A percentile compares a stretch with the other conserved stretches of the same genome.
Conservation (phyloP, 345 rosid species). For the Carallia pectinifolia region DNA sequence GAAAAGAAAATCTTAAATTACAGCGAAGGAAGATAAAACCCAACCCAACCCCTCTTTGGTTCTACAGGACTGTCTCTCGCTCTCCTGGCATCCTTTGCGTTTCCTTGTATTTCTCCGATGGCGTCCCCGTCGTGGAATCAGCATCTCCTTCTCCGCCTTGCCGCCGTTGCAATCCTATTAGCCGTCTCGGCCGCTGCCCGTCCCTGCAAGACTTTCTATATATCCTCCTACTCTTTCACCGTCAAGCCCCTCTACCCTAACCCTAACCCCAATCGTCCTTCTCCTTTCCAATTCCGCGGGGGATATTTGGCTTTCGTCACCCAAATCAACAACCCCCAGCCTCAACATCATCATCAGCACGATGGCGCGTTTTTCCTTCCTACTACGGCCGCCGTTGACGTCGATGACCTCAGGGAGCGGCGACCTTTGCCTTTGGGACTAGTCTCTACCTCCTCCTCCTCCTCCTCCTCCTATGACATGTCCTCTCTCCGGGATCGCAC, state of each 20-base stretch:
- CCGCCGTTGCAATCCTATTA: constrained; percentile 15
- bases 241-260: constrained; percentile 41
- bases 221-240: constrained; percentile 72
- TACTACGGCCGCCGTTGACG: background rate
- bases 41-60: too few relatives aligned
- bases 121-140: constrained; percentile 6
- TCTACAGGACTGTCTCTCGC: too few relatives aligned
- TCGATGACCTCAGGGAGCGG: background rate
- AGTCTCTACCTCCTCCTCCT: background rate
- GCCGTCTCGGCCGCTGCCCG: constrained; percentile 29
- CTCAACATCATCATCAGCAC: too few relatives aligned
- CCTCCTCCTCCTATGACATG: constrained; percentile 38
- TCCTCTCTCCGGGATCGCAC: constrained; percentile 72
- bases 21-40: too few relatives aligned
- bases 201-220: constrained; percentile 45
- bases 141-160: constrained; percentile 10
- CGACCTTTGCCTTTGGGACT: constrained; percentile 19
- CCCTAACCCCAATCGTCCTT: constrained; percentile 40
- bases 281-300: constrained; percentile 26
- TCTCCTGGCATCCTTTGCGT: too few relatives aligned
- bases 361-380: too few relatives aligned
- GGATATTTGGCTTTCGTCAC: constrained; percentile 46
- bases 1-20: too few relatives aligned
- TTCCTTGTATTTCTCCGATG: background rate
- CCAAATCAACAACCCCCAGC: constrained; percentile 29